A percentile compares a stretch with the other conserved stretches of the same genome.
phyloP scores from a whole-genome alignment of 768 basidiomycete genomes.

The Auricularia cornea region DNA sequence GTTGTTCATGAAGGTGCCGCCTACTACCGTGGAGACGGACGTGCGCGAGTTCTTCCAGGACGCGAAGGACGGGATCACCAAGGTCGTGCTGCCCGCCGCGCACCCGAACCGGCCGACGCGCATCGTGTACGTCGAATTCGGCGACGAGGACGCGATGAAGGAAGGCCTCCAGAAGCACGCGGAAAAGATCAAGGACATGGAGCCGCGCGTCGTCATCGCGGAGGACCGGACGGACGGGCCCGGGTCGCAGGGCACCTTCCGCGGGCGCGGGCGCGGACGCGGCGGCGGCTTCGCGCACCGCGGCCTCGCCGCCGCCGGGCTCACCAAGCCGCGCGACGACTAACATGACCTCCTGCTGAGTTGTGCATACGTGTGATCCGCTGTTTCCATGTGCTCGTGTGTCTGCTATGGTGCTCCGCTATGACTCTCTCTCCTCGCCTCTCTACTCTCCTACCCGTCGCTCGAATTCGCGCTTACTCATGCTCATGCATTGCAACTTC shows the following conservation, averaged over 20 bases:
- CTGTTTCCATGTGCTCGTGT: background rate
- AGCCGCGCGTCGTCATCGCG: conserved; percentile 64
- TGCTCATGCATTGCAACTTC: background rate
- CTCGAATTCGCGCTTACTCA: background rate
- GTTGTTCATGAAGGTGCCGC: conserved; percentile 64
- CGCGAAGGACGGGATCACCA: conserved; percentile 62
- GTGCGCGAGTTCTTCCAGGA: conserved; percentile 72
- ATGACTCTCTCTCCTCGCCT: too few relatives aligned
- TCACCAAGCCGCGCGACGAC: conserved; percentile 19
- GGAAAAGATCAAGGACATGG: conserved; percentile 63
- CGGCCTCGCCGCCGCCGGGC: conserved; percentile 61
- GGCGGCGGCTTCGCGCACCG: conserved; percentile 51
- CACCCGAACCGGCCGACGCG: conserved; percentile 42
- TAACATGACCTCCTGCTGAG: background rate
- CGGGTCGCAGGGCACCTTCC: conserved; percentile 24
- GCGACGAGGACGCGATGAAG: conserved; percentile 79
- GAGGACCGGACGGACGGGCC: conserved; percentile 36
- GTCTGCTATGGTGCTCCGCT: background rate
- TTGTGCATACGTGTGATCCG: background rate
- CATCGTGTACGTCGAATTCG: conserved; percentile 85
- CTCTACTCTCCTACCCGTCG: background rate
- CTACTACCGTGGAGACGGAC: conserved; percentile 48
- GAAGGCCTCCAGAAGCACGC: conserved; percentile 66
- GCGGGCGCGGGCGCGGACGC: conserved; percentile 45
- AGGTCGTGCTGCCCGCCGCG: conserved; percentile 48